Evolutionary conservation across 495 filamentous ascomycete genomes (phyloP).

Genomic region (Acidomyces sp.): DNA sequence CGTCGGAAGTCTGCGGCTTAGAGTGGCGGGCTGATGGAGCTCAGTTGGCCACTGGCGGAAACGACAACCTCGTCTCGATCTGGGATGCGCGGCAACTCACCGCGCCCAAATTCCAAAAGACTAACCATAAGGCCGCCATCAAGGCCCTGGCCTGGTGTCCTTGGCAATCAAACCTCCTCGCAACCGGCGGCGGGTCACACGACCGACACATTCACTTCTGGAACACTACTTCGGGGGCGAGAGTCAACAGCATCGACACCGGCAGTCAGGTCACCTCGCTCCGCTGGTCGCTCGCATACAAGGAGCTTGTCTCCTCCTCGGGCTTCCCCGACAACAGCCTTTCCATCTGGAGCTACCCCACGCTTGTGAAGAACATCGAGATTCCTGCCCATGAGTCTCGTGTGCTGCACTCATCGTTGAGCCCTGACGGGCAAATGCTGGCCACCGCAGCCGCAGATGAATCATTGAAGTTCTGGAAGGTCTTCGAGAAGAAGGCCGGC

Average conservation of each 20-base stretch:
- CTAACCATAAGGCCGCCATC: constrained; percentile 95
- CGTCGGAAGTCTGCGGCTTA: constrained; percentile 91
- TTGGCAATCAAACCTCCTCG: constrained; percentile 93
- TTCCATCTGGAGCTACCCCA: constrained; percentile 97
- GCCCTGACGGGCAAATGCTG: constrained; percentile 92
- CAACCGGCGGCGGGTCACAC: constrained; percentile 90
- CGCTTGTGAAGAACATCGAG: constrained; percentile 89
- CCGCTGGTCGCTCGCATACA: constrained; percentile 90
- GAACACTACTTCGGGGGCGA: constrained; percentile 94
- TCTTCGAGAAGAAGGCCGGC: constrained; percentile 95
- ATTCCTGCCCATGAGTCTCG: constrained; percentile 98
- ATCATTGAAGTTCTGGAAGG: constrained; percentile 98
- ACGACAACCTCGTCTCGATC: constrained; percentile 96
- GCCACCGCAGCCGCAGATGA: constrained; percentile 94
- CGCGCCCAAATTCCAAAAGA: constrained; percentile 97
- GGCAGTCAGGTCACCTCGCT: constrained; percentile 93
- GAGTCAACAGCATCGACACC: constrained; percentile 97
- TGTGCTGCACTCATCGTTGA: constrained; percentile 86
- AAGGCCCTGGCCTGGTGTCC: constrained; percentile 98
- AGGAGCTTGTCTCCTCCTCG: constrained; percentile 92
- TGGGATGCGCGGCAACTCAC: constrained; percentile 91
- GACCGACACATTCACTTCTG: constrained; percentile 99
- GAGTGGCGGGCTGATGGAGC: constrained; percentile 95
- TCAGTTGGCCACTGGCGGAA: constrained; percentile 91
- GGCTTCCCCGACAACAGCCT: constrained; percentile 98